Evolutionary conservation across 805 yeast genomes (phyloP).

Genomic region (Kuraishia molischiana): DNA sequence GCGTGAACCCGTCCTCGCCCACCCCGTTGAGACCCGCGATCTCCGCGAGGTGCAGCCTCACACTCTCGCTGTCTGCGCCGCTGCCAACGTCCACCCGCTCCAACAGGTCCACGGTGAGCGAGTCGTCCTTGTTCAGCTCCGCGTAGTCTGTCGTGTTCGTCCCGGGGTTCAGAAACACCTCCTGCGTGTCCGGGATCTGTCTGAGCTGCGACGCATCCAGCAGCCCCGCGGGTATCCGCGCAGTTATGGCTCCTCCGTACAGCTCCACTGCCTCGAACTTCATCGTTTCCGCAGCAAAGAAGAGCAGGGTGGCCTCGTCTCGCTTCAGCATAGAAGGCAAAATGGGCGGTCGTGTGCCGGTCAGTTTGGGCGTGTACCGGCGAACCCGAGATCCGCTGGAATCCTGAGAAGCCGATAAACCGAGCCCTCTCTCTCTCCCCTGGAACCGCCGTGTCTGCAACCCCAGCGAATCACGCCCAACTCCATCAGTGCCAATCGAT

Average conservation of each 20-base stretch:
- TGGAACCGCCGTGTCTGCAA: too few relatives aligned
- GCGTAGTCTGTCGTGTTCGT: conserved; percentile 10
- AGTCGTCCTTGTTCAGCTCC: conserved; percentile 32
- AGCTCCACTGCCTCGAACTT: conserved; percentile 17
- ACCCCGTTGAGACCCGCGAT: conserved; percentile 34
- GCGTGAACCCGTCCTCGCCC: conserved; percentile 15
- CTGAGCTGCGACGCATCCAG: conserved; percentile 73
- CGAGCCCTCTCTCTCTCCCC: too few relatives aligned
- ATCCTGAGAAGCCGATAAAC: too few relatives aligned
- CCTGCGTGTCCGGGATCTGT: conserved; percentile 90
- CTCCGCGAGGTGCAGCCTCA: conserved; percentile 47
- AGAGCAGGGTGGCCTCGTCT: too few relatives aligned
- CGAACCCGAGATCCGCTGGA: too few relatives aligned
- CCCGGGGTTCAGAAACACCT: conserved; percentile 57
- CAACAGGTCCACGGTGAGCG: conserved; percentile 56
- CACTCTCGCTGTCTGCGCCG: conserved; percentile 26
- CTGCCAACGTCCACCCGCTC: conserved; percentile 33
- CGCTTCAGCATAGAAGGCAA: too few relatives aligned
- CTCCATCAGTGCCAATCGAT: too few relatives aligned
- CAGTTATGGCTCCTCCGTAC: conserved; percentile 78
- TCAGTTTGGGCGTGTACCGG: too few relatives aligned
- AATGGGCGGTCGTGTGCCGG: too few relatives aligned
- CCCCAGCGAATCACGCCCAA: too few relatives aligned
- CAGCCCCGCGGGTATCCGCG: conserved; percentile 46
- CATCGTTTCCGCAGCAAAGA: too few relatives aligned